These are phyloP conservation scores for Xerophyta viscosa DNA, from an alignment of 106 monocot genomes.

Conservation along the genomic window DNA sequence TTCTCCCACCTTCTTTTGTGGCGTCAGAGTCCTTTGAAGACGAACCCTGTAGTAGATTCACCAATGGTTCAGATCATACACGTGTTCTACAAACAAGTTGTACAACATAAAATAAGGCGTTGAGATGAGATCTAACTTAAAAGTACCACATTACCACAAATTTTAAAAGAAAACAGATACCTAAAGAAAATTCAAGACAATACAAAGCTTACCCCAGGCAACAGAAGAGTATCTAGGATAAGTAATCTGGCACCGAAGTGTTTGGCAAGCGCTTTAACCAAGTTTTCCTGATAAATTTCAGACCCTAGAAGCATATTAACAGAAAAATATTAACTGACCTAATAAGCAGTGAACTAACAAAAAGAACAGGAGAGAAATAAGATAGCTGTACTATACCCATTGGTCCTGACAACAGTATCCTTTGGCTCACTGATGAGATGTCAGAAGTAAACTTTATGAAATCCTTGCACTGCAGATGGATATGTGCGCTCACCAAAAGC, in stretches of 20 bases:
- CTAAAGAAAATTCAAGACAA: too few species aligned
- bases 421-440: constrained; percentile 62
- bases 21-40: constrained; percentile 61
- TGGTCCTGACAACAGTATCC: constrained; percentile 85
- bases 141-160: too few species aligned
- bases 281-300: constrained; percentile 92
- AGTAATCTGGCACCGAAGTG: constrained; percentile 73
- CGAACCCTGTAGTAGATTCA: constrained; percentile 25
- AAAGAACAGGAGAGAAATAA: background rate
- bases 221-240: constrained; percentile 55
- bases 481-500: constrained; percentile 67
- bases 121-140: too few species aligned
- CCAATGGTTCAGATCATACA: background rate
- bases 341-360: constrained; percentile 5
- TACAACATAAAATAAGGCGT: too few species aligned
- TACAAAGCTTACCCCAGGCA: constrained; percentile 69
- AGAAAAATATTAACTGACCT: background rate
- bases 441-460: constrained; percentile 60
- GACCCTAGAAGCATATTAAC: constrained; percentile 49
- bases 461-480: constrained; percentile 85
- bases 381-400: constrained; percentile 39
- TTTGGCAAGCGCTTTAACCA: constrained; percentile 75
- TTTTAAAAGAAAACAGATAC: too few species aligned
- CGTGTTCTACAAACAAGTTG: too few species aligned
- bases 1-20: constrained; percentile 49